A percentile compares a stretch with the other conserved stretches of the same genome.
Conservation (phyloP, 208 protist species). For the Spongospora subterranea region DNA sequence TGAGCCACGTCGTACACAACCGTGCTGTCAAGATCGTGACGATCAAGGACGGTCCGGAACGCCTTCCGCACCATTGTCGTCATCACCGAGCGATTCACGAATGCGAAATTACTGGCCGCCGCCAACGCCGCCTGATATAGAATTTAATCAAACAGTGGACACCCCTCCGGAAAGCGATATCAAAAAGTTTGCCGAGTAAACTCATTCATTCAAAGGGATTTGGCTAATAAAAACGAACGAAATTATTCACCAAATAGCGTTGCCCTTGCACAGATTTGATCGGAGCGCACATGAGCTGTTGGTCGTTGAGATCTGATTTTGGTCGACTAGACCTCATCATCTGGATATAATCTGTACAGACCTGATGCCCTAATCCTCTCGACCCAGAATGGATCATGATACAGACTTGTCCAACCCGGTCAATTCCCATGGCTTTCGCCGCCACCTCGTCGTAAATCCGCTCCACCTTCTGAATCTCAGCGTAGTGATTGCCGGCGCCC, state of each 20-base stretch:
- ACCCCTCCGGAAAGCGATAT: no score
- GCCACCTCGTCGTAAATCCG: slow-evolving; percentile 81
- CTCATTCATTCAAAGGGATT: no score
- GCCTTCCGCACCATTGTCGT: slow-evolving; percentile 78
- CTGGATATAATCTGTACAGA: slow-evolving; percentile 70
- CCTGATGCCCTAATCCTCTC: slow-evolving; percentile 86
- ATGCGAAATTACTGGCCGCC: slow-evolving; percentile 84
- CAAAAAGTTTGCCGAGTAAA: no score
- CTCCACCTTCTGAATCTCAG: slow-evolving; percentile 77
- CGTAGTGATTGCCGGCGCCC: slow-evolving; percentile 87
- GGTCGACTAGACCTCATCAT: background rate
- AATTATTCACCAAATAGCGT: slow-evolving; percentile 74
- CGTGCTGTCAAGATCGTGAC: slow-evolving; percentile 77
- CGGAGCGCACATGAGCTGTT: slow-evolving; percentile 81
- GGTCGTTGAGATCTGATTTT: slow-evolving; percentile 76
- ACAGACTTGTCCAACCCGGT: slow-evolving; percentile 74
- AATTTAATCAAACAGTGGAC: background rate
- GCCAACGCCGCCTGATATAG: slow-evolving; percentile 74
- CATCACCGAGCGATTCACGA: slow-evolving; percentile 82
- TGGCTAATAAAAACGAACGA: no score
- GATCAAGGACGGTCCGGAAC: slow-evolving; percentile 73
- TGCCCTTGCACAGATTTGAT: slow-evolving; percentile 79
- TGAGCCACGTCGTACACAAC: slow-evolving; percentile 88
- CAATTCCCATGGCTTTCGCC: slow-evolving; percentile 80
- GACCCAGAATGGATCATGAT: slow-evolving; percentile 85